These are phyloP conservation scores for Lachnellula cervina DNA, from an alignment of 2,329 filamentous ascomycete species.

Conservation along the genomic window DNA sequence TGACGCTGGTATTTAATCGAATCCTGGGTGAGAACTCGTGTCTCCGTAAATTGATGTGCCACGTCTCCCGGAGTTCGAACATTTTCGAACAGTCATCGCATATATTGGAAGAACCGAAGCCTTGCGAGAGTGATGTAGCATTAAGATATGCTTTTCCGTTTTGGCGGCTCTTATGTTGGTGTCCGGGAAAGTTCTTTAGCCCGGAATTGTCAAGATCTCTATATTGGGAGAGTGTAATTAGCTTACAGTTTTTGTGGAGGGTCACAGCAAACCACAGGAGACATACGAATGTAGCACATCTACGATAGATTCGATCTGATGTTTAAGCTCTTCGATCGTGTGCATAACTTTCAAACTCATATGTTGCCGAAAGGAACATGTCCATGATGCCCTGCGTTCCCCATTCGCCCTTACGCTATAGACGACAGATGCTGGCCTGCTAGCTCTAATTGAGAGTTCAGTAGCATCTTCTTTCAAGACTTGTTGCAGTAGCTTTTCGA, in stretches of 20 bases:
- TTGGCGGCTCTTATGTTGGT: background rate
- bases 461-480: background rate
- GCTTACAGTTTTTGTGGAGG: background rate
- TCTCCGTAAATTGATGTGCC: background rate
- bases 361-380: background rate
- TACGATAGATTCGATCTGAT: background rate
- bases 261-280: background rate
- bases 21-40: conserved; percentile 3
- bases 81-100: conserved; percentile 6
- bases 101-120: background rate
- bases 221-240: background rate
- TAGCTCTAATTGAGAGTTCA: background rate
- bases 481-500: background rate
- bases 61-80: conserved; percentile 4
- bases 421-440: background rate
- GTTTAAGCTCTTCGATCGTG: background rate
- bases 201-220: background rate
- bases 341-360: background rate
- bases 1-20: background rate
- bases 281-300: background rate
- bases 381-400: background rate
- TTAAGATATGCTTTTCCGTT: background rate
- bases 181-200: background rate
- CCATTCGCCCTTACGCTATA: background rate
- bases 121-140: background rate